A percentile compares a stretch with the other conserved stretches of the same genome.
Evolutionary conservation across 495 filamentous ascomycete genomes (phyloP).

Genomic region (Neurospora tetraspora): DNA sequence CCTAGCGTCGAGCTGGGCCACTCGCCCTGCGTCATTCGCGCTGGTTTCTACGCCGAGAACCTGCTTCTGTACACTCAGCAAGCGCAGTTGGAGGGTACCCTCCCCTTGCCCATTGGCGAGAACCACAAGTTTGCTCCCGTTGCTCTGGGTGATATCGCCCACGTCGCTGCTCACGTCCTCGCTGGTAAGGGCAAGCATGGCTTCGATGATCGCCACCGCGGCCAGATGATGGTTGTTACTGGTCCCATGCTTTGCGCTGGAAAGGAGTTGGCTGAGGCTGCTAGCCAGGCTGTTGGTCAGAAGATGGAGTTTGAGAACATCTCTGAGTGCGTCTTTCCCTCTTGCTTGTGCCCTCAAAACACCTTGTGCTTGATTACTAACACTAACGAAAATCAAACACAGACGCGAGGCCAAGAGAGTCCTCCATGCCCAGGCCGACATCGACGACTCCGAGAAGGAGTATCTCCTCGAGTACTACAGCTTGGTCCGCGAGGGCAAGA

Average conservation of each 20-base stretch:
- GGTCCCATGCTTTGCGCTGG: conserved; percentile 45
- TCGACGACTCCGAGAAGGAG: conserved; percentile 40
- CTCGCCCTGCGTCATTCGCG: conserved; percentile 42
- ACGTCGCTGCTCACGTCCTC: conserved; percentile 43
- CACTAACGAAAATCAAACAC: conserved; percentile 3
- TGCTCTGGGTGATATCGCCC: conserved; percentile 40
- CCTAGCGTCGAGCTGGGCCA: conserved; percentile 27
- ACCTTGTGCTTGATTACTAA: background rate
- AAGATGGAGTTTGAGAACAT: conserved; percentile 46
- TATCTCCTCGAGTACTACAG: conserved; percentile 50
- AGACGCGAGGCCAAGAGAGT: conserved; percentile 39
- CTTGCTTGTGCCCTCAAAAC: background rate
- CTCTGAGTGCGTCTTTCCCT: conserved; percentile 28
- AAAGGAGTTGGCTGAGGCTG: conserved; percentile 41
- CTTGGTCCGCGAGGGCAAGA: conserved; percentile 48
- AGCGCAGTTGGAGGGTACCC: conserved; percentile 31
- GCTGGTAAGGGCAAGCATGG: conserved; percentile 43
- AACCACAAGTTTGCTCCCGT: conserved; percentile 46
- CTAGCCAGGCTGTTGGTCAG: conserved; percentile 37
- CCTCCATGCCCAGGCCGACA: conserved; percentile 30
- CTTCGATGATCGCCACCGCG: conserved; percentile 44
- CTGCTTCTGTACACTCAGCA: conserved; percentile 41
- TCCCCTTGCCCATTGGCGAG: conserved; percentile 42
- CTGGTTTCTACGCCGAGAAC: conserved; percentile 50
- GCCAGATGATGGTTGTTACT: conserved; percentile 45